phyloP scores from a whole-genome alignment of 192 early-diverging fungal genomes.

The Coemansia sp. region DNA sequence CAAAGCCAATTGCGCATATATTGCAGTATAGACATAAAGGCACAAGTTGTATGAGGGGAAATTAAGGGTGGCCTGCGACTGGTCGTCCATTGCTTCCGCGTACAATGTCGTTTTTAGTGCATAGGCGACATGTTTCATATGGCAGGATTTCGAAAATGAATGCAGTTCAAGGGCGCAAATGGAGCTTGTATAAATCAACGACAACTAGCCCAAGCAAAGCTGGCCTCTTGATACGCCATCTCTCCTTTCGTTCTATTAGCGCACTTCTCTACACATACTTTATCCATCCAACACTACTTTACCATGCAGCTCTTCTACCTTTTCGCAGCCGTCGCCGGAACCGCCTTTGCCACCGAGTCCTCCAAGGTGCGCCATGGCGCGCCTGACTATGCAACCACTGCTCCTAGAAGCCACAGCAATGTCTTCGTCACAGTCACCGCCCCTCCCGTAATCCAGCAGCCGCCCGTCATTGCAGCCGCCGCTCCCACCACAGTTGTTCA shows the following conservation, averaged over 20 bases:
- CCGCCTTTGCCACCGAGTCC: conserved; percentile 6
- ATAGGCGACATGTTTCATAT: neutral
- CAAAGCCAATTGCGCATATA: neutral
- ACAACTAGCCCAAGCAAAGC: neutral
- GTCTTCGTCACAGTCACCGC: conserved; percentile 39
- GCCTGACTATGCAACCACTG: neutral
- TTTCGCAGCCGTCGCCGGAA: neutral
- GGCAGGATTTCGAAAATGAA: neutral
- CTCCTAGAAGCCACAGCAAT: conserved; percentile 16
- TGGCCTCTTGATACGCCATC: neutral
- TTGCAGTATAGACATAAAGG: neutral
- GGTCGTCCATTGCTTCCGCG: neutral
- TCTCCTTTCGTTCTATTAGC: neutral
- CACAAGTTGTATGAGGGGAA: neutral
- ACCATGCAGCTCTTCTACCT: neutral
- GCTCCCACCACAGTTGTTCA: conserved; percentile 29
- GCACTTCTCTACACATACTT: neutral
- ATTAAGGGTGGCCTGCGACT: neutral
- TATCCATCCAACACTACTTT: no score
- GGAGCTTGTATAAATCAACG: neutral
- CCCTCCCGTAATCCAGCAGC: conserved; percentile 31
- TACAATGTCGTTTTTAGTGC: neutral
- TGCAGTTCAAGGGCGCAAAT: no score
- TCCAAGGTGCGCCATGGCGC: conserved; percentile 15
- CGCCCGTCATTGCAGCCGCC: conserved; percentile 17